Percentiles rank a stretch among this genome's conserved stretches.
Evolutionary conservation across 23 red algal species (phyloP).

Genomic region (Gracilaria domingensis): DNA sequence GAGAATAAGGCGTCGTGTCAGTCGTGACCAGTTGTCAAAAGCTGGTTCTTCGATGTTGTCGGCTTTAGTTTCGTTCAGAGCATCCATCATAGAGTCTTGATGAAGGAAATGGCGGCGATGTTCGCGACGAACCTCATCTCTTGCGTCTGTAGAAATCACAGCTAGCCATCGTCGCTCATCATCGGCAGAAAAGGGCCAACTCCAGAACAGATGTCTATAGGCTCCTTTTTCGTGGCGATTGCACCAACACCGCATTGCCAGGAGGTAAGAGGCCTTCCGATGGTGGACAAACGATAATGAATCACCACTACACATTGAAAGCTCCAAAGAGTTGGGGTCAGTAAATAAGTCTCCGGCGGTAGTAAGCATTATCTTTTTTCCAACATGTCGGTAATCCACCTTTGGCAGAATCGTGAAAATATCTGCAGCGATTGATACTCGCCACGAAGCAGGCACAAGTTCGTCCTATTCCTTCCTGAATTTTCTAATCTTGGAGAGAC

Average conservation of each 20-base stretch:
- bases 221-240: constrained; percentile 65
- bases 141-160: constrained; percentile 3
- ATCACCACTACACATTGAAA: constrained; percentile 79
- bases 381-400: constrained; percentile 73
- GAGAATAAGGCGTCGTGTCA: constrained; percentile 45
- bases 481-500: constrained; percentile 75
- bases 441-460: constrained; percentile 62
- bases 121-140: constrained; percentile 28
- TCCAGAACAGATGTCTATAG: constrained; percentile 74
- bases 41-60: constrained; percentile 39
- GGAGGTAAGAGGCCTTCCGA: constrained; percentile 77
- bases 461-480: constrained; percentile 67
- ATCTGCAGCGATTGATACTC: constrained; percentile 72
- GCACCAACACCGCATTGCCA: constrained; percentile 82
- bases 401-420: constrained; percentile 73
- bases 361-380: constrained; percentile 82
- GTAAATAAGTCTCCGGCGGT: constrained; percentile 78
- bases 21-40: constrained; percentile 50
- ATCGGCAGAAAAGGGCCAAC: constrained; percentile 70
- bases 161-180: constrained; percentile 70
- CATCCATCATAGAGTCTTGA: constrained; percentile 71
- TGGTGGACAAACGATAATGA: constrained; percentile 68
- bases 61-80: constrained; percentile 23
- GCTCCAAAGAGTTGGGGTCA: constrained; percentile 78
- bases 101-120: constrained; percentile 62